These are phyloP conservation scores for Peronosclerospora sorghi DNA, from an alignment of 352 stramenopile species.

Conservation along the genomic window DNA sequence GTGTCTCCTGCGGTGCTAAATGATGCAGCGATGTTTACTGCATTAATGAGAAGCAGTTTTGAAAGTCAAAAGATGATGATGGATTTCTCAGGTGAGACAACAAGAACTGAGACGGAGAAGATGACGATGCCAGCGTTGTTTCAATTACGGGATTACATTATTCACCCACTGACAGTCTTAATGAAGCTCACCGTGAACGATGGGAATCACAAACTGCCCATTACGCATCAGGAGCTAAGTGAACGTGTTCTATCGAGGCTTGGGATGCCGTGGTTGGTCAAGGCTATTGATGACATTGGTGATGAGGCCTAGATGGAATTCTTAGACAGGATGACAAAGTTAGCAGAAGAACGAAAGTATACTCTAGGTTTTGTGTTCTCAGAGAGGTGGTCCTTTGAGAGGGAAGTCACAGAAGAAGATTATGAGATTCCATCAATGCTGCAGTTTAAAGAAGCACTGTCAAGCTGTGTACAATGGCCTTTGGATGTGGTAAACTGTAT, in stretches of 20 bases:
- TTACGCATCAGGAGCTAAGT: constrained; percentile 70
- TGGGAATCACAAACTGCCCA: constrained; percentile 59
- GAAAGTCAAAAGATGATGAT: no score
- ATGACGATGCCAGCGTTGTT: constrained; percentile 25
- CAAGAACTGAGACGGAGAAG: background rate
- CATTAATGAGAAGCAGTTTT: constrained; percentile 63
- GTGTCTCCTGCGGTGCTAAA: constrained; percentile 34
- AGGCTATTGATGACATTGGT: constrained; percentile 63
- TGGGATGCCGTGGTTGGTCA: constrained; percentile 66
- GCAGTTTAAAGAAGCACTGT: constrained; percentile 63
- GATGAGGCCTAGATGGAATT: constrained; percentile 63
- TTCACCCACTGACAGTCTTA: constrained; percentile 60
- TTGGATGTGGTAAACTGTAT: constrained; percentile 49
- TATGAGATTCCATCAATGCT: constrained; percentile 56
- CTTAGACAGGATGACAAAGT: constrained; percentile 51
- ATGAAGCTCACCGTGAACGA: constrained; percentile 80
- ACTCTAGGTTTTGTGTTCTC: constrained; percentile 79
- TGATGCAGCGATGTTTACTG: constrained; percentile 47
- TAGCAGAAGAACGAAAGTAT: constrained; percentile 65
- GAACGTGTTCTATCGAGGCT: constrained; percentile 57
- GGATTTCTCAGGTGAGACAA: no score
- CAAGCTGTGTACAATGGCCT: constrained; percentile 72
- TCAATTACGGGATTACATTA: constrained; percentile 43
- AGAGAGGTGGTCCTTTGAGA: constrained; percentile 67
- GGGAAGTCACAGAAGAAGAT: constrained; percentile 65